These are phyloP conservation scores for Hymenoscyphus scutula DNA, from an alignment of 2,329 filamentous ascomycete genomes.

Conservation along the genomic window DNA sequence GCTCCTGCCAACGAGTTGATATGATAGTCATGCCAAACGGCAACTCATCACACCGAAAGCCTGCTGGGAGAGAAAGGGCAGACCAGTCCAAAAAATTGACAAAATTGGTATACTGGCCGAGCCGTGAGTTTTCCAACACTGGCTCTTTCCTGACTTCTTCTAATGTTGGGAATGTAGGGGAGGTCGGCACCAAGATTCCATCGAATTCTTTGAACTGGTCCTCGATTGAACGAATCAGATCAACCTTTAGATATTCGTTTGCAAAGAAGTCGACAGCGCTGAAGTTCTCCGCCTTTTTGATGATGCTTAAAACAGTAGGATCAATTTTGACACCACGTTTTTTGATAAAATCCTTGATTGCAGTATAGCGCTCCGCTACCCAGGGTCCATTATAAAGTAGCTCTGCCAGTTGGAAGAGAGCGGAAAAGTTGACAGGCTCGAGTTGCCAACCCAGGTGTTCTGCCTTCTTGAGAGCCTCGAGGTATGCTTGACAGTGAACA, in stretches of 20 bases:
- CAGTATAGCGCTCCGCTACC: constrained; percentile 51
- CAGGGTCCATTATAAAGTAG: constrained; percentile 51
- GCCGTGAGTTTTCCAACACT: constrained; percentile 50
- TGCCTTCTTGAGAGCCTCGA: constrained; percentile 41
- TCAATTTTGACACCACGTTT: constrained; percentile 36
- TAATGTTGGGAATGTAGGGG: constrained; percentile 51
- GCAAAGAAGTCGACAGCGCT: constrained; percentile 40
- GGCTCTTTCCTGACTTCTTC: constrained; percentile 51
- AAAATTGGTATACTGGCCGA: constrained; percentile 59
- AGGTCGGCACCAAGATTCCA: constrained; percentile 54
- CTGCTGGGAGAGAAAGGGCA: constrained; percentile 47
- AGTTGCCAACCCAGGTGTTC: constrained; percentile 38
- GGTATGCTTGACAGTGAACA: constrained; percentile 44
- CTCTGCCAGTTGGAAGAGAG: constrained; percentile 46
- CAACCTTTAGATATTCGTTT: constrained; percentile 39
- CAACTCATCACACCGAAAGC: constrained; percentile 39
- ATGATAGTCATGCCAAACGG: constrained; percentile 43
- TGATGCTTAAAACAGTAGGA: constrained; percentile 38
- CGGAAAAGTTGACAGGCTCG: constrained; percentile 38
- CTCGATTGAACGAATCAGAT: constrained; percentile 44
- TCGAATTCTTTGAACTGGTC: constrained; percentile 44
- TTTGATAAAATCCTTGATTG: constrained; percentile 48
- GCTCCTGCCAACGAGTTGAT: constrained; percentile 39
- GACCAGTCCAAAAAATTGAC: constrained; percentile 60
- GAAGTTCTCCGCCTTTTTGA: constrained; percentile 41